Base-by-base conservation (phyloP, 2,329 filamentous ascomycete species). In the Pseudopyrenochaeta lycopersici region DNA sequence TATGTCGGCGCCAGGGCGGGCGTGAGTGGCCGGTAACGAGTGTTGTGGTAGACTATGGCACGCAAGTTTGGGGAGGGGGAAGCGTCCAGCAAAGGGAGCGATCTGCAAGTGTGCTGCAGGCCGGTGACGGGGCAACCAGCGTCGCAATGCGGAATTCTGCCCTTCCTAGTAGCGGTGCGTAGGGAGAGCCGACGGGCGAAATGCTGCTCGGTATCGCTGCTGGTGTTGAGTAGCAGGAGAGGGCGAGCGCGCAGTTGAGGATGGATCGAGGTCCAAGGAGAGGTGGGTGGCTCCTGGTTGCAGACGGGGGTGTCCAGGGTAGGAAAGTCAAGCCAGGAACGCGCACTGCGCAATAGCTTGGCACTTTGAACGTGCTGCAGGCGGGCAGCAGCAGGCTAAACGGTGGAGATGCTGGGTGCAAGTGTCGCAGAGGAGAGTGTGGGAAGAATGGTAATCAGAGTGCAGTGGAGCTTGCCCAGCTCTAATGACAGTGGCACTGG, bases 1-100 rank as follows among this genome's bases (percentile, higher is more conserved):
- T 67, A 64, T 48, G 58, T 52, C 52, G 46, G 52, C 57, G 64
- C 65, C 60, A 63, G 65, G 53, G 56, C 50, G 63, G 41, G 51
- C 52, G 53, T 29, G 35, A 44, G 47, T 42, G 54, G 43, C 52
- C 45, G 56, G 51, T 42, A 56, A 68, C 60, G 60, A 60, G 63
- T 68, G 71, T 66, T 69, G 68, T 59, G 56, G 64, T 63, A 47
- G 40, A 52, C 52, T 56, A 66, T 61, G 67, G 70, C 66, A 70
- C 63, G 70, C 66, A 70, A n/a, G 60, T 46, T 54, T 27, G 23
- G 9, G 42, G 46, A 41, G 45, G 35, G 49, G 48, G 15, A 54
- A 68, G 70, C 67, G 65, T n/a, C 57, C 61, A 63, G 46, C 41
- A 55, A 60, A 58, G 49, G 60, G 56, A 58, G 59, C 56, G 54